Evolutionary conservation across 163 green algal species (phyloP), one percentile per base, ranked within the genome.

Genomic region (Chlorella variabilis): DNA sequence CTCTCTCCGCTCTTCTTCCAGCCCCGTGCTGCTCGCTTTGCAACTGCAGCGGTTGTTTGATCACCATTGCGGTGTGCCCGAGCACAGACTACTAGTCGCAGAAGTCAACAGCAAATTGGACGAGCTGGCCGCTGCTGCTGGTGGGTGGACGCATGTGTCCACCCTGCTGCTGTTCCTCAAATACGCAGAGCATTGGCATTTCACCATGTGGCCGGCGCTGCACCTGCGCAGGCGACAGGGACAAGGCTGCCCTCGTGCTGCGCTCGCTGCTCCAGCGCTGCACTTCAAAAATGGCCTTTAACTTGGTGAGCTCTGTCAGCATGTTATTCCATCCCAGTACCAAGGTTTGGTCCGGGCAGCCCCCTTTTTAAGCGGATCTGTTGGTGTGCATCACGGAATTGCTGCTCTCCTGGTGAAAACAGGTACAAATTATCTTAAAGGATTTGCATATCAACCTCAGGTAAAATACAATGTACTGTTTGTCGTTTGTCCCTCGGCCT

Each of bases 31-130:
- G 4, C n/a, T 9, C 11, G 34, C 34, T 71, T n/a, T 58, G 13
- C 25, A 1, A 4, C 18, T 27, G 31, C 70, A 77, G 70, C 33
- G 23, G 21, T 29, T 77, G 45, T 77, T 77, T n/a, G 20, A 62
- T 4, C 15, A 62, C 20, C 15, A n/a, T 9, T 62, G 54, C 54
- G 20, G 54, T 15, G 15, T 54, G 18, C 42, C 27, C 3, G 68
- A 41, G 0, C 48, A 59, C 68, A 41, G 42, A 31, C 20, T 18
- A 18, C 18, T 33, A 36, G 71, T 78, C 8, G 8, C 27, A 34
- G 48, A 78, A 2, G 51, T 78, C 18, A 78, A 78, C 51, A 25
- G 3, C 6, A 21, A 56, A 34, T 49, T 78, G 51, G 71, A 78
- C 27, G 51, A 25, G 23, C 51, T 78, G 71, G 38, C 51, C 1